Percentiles rank a stretch among this genome's conserved stretches.
Conservation (phyloP, 345 rosid genomes). For the Luvunga scandens region DNA sequence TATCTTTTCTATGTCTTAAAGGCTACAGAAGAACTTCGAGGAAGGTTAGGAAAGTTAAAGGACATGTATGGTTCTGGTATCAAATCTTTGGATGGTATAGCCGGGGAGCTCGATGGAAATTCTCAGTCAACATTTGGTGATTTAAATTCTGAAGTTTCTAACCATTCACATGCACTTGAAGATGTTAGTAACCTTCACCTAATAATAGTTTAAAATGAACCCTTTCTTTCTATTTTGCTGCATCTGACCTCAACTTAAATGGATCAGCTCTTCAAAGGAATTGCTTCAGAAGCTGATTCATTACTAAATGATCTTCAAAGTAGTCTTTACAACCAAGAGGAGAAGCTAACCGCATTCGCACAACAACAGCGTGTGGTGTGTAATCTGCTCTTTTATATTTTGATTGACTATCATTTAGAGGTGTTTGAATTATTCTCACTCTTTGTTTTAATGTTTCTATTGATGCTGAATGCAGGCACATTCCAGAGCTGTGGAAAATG, state of each 20-base stretch:
- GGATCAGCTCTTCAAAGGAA: conserved; percentile 79
- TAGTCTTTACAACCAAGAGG: conserved; percentile 75
- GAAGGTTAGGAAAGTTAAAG: conserved; percentile 65
- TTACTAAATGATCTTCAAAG: conserved; percentile 78
- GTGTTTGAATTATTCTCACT: neutral
- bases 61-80: conserved; percentile 70
- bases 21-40: conserved; percentile 89
- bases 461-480: conserved; percentile 64
- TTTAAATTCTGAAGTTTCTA: conserved; percentile 78
- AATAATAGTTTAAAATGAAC: neutral
- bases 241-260: conserved; percentile 15
- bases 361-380: conserved; percentile 79
- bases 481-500: conserved; percentile 74
- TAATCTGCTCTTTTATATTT: conserved; percentile 8
- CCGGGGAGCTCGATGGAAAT: conserved; percentile 76
- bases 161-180: conserved; percentile 80
- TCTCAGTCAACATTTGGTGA: conserved; percentile 69
- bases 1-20: conserved; percentile 30
- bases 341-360: conserved; percentile 70
- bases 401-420: neutral
- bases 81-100: conserved; percentile 73
- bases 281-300: conserved; percentile 85
- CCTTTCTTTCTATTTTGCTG: conserved; percentile 18
- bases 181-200: conserved; percentile 45
- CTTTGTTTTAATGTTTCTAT: neutral